Evolutionary conservation across 1,284 basidiomycete species (phyloP), one percentile per base, ranked within the genome.

Genomic region (Cryptococcus sp.): DNA sequence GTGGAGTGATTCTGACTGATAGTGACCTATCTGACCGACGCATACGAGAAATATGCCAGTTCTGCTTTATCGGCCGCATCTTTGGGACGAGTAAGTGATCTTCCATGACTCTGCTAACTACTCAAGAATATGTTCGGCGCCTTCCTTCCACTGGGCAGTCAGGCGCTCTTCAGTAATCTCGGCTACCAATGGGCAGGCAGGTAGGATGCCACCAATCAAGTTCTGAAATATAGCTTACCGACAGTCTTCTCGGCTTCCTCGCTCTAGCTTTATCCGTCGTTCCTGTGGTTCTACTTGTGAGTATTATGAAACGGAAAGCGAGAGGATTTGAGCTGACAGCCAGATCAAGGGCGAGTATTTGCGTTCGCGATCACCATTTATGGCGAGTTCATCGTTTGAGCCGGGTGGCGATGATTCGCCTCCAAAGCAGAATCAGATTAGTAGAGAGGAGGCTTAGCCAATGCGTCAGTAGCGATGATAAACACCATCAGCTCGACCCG

Each of bases 211-310:
- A n/a, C n/a, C n/a, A n/a, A n/a, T n/a, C 21, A 25, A n/a, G n/a
- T n/a, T n/a, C n/a, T n/a, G n/a, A 5, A 28, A 28, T 25, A 19
- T 22, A 21, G 41, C 40, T 49, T 4, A 49, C 40, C 3, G 44
- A 9, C 37, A 41, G 46, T 49, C 28, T 55, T 3, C 54, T 55
- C 13, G 54, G 54, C 24, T 50, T 50, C 46, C 32, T 55, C 31
- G 54, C 49, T 14, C 31, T 55, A 19, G 50, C 34, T 4, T 41
- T 55, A 18, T 55, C 54, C 14, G 47, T 41, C 7, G 54, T 55
- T 10, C 54, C 54, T 11, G 48, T 56, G n/a, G 49, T 56, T 28
- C 55, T 56, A 24, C 44, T 56, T 11, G 48, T 56, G 19, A 46
- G 50, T 36, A 3, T 21, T n/a, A 22, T 5, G 28, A 28, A 4